A percentile compares a stretch with the other conserved stretches of the same genome.
Evolutionary conservation across 2,329 filamentous ascomycete species (phyloP).

Genomic region (Aureobasidium subglaciale): DNA sequence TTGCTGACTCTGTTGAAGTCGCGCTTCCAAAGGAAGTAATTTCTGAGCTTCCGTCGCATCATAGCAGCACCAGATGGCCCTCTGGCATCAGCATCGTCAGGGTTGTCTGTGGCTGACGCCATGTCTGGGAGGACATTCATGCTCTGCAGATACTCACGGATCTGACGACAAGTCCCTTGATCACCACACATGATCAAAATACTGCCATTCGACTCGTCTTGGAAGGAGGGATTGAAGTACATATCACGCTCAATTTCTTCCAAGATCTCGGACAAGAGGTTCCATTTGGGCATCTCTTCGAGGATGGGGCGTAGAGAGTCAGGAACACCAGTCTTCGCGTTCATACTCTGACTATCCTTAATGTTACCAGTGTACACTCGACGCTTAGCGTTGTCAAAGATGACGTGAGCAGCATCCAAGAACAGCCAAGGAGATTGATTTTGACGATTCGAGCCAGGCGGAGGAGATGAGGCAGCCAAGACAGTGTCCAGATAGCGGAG

Average conservation of each 20-base stretch:
- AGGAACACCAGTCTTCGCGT: conserved; percentile 43
- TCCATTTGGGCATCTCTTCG: conserved; percentile 94
- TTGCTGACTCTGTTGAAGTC: conserved; percentile 81
- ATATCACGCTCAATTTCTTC: conserved; percentile 89
- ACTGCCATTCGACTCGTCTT: conserved; percentile 82
- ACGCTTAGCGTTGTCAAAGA: conserved; percentile 83
- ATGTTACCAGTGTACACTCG: conserved; percentile 76
- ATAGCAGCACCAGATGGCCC: conserved; percentile 65
- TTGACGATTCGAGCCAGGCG: conserved; percentile 77
- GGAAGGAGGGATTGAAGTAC: conserved; percentile 69
- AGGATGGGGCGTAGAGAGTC: conserved; percentile 70
- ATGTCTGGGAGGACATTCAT: conserved; percentile 64
- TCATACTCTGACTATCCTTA: conserved; percentile 48
- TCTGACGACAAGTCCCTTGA: conserved; percentile 73
- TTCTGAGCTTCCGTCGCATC: conserved; percentile 80
- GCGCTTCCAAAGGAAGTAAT: conserved; percentile 84
- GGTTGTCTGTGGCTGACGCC: conserved; percentile 36
- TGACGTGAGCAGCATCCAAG: conserved; percentile 85
- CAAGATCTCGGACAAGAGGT: conserved; percentile 76
- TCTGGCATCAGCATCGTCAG: conserved; percentile 40
- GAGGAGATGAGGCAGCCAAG: conserved; percentile 79
- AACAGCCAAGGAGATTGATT: conserved; percentile 95
- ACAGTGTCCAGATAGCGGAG: conserved; percentile 92
- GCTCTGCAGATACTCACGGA: conserved; percentile 83
- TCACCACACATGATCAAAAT: conserved; percentile 95